These are phyloP conservation scores for Coniochaeta sp. DNA, from an alignment of 2,329 filamentous ascomycete genomes.

Conservation along the genomic window DNA sequence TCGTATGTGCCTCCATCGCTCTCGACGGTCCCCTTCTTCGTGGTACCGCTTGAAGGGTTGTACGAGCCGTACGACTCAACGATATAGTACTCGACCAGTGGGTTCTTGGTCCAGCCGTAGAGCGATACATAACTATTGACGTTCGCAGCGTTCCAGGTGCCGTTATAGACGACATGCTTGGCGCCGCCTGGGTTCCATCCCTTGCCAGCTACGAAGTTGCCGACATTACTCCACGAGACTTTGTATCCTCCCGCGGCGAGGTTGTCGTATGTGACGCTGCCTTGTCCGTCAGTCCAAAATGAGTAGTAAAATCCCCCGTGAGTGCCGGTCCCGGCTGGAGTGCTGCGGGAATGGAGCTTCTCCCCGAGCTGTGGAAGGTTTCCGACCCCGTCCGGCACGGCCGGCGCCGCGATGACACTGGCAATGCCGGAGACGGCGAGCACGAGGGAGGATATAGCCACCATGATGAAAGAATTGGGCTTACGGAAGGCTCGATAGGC, in stretches of 20 bases:
- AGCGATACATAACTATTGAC: slow-evolving; percentile 39
- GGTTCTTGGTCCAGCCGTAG: slow-evolving; percentile 47
- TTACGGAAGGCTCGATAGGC: not conserved
- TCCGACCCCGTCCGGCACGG: not conserved
- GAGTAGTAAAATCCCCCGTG: slow-evolving; percentile 19
- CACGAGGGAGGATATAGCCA: not conserved
- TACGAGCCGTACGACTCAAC: slow-evolving; percentile 42
- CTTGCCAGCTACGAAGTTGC: slow-evolving; percentile 50
- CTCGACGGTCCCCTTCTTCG: slow-evolving; percentile 37
- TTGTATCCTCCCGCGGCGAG: slow-evolving; percentile 33
- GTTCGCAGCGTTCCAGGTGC: slow-evolving; percentile 23
- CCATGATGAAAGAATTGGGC: not conserved
- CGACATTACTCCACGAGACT: slow-evolving; percentile 34
- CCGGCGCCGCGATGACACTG: not conserved
- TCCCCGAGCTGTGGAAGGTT: not conserved
- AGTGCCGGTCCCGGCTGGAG: not conserved
- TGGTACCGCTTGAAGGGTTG: slow-evolving; percentile 34
- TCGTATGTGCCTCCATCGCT: slow-evolving; percentile 45
- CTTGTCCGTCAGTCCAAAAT: slow-evolving; percentile 28
- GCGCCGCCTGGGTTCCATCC: slow-evolving; percentile 45
- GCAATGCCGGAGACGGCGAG: not conserved
- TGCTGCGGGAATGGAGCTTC: not conserved
- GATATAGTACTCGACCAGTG: slow-evolving; percentile 50
- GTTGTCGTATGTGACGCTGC: slow-evolving; percentile 33
- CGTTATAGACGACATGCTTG: slow-evolving; percentile 23